A percentile compares a stretch with the other conserved stretches of the same genome.
Conservation (phyloP, 768 basidiomycete genomes). For the Lepiota brunneoincarnata region DNA sequence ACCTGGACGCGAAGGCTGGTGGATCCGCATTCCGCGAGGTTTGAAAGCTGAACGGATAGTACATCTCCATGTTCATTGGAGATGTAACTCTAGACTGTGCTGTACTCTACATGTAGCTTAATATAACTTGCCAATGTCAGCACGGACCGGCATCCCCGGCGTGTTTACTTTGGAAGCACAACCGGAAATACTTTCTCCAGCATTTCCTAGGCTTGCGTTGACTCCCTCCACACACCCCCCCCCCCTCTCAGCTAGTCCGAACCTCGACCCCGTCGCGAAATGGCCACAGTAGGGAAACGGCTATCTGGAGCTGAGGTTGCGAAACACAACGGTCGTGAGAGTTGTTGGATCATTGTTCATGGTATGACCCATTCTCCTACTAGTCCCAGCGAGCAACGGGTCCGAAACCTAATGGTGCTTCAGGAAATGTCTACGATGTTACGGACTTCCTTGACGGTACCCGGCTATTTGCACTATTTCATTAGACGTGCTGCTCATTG, state of each 20-base stretch:
- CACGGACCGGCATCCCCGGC: too few species aligned
- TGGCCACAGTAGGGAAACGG: slow-evolving; percentile 14
- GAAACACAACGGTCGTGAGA: slow-evolving; percentile 29
- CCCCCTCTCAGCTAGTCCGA: neutral
- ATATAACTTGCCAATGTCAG: too few species aligned
- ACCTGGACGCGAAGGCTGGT: slow-evolving; percentile 6
- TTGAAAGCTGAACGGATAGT: neutral
- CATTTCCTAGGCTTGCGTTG: neutral
- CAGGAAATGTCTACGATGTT: slow-evolving; percentile 76
- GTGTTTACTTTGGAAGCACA: too few species aligned
- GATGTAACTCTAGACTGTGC: neutral
- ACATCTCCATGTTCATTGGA: neutral
- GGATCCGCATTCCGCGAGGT: slow-evolving; percentile 6
- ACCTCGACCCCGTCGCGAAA: slow-evolving; percentile 19
- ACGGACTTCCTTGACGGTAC: slow-evolving; percentile 73
- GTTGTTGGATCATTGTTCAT: slow-evolving; percentile 72
- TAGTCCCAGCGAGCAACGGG: neutral
- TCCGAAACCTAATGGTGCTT: neutral
- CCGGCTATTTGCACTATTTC: slow-evolving; percentile 10
- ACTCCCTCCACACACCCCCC: neutral
- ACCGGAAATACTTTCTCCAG: neutral
- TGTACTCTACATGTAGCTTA: neutral
- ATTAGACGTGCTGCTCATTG: neutral
- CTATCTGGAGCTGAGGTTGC: slow-evolving; percentile 28
- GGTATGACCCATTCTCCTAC: slow-evolving; percentile 36